Evolutionary conservation across 1,139 yeast genomes (phyloP).

Genomic region (Ashbya aceris): DNA sequence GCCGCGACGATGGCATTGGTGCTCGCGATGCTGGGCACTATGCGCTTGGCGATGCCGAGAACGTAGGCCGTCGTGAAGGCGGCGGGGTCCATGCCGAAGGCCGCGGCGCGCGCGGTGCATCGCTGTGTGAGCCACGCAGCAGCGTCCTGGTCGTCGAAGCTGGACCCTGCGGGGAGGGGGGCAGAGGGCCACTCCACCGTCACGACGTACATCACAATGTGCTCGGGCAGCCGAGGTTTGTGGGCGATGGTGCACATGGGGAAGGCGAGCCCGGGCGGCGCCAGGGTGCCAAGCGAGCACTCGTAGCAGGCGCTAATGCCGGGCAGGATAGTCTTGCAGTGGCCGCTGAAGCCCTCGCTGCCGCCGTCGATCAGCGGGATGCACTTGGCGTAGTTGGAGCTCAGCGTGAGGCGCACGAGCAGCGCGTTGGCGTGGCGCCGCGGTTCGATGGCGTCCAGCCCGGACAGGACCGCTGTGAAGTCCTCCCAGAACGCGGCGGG

Average conservation of each 20-base stretch:
- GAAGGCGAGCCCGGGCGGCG: slow-evolving; percentile 56
- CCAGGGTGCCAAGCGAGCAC: slow-evolving; percentile 70
- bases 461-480: slow-evolving; percentile 73
- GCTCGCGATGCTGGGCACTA: slow-evolving; percentile 90
- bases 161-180: slow-evolving; percentile 38
- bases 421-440: slow-evolving; percentile 85
- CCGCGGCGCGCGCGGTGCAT: slow-evolving; percentile 51
- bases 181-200: slow-evolving; percentile 63
- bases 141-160: slow-evolving; percentile 57
- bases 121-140: slow-evolving; percentile 54
- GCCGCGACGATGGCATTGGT: slow-evolving; percentile 93
- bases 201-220: slow-evolving; percentile 88
- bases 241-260: slow-evolving; percentile 95
- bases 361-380: slow-evolving; percentile 94
- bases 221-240: slow-evolving; percentile 89
- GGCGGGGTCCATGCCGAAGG: slow-evolving; percentile 45
- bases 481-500: slow-evolving; percentile 53
- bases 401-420: slow-evolving; percentile 52
- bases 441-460: slow-evolving; percentile 84
- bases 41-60: slow-evolving; percentile 83
- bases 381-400: slow-evolving; percentile 41
- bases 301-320: slow-evolving; percentile 85
- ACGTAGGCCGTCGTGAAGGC: slow-evolving; percentile 69
- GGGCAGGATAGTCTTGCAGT: slow-evolving; percentile 80
- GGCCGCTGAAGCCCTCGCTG: slow-evolving; percentile 91